Evolutionary conservation across 1,284 basidiomycete genomes (phyloP).

Genomic region (Cutaneotrichosporon dermatis): DNA sequence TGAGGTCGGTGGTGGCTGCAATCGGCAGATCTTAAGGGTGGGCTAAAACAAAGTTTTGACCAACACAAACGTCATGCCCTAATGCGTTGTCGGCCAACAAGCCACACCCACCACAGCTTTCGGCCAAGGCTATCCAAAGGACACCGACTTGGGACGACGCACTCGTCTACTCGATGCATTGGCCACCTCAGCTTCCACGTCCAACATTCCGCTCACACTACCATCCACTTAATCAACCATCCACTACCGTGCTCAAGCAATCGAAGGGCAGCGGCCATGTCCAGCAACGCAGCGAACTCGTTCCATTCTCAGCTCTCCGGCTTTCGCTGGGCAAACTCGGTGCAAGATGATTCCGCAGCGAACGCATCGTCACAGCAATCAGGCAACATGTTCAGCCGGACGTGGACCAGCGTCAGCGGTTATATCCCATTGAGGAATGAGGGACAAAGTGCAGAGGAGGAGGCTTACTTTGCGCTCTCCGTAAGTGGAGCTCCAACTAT

Average conservation of each 20-base stretch:
- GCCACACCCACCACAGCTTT: too few relatives aligned
- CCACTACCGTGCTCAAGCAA: background rate
- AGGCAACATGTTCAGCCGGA: slow-evolving; percentile 53
- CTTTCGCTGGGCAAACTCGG: slow-evolving; percentile 78
- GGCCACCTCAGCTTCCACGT: too few relatives aligned
- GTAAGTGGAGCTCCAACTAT: slow-evolving; percentile 47
- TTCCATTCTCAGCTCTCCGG: slow-evolving; percentile 51
- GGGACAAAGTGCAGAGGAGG: slow-evolving; percentile 87
- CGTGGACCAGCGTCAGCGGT: slow-evolving; percentile 57
- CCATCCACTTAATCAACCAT: background rate
- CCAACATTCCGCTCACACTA: background rate
- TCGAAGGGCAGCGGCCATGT: slow-evolving; percentile 22
- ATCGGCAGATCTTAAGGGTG: background rate
- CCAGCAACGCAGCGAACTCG: slow-evolving; percentile 30
- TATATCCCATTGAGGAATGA: slow-evolving; percentile 84
- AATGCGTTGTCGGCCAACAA: too few relatives aligned
- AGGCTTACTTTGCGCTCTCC: slow-evolving; percentile 91
- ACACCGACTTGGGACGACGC: too few relatives aligned
- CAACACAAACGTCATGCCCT: background rate
- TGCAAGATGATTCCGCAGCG: slow-evolving; percentile 64
- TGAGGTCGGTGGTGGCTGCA: background rate
- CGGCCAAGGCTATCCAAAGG: too few relatives aligned
- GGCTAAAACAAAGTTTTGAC: background rate
- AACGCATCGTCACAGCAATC: slow-evolving; percentile 42
- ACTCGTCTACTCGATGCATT: too few relatives aligned